phyloP scores from a whole-genome alignment of 768 basidiomycete species.

The Suillus placidus region DNA sequence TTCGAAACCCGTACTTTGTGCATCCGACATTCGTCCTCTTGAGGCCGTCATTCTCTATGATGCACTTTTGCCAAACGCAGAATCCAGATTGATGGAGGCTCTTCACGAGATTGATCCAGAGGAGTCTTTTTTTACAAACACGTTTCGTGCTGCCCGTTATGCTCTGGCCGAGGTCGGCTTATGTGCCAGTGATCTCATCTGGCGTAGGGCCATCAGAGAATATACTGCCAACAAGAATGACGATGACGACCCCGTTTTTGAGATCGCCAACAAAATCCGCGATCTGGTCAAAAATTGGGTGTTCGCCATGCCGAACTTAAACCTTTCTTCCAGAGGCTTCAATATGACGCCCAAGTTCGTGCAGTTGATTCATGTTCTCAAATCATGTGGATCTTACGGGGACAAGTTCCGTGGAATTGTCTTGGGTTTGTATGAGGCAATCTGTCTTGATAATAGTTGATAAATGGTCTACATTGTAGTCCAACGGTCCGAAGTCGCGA shows the following conservation, averaged over 20 bases:
- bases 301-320: slow-evolving; percentile 65
- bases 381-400: slow-evolving; percentile 53
- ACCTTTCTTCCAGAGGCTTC: slow-evolving; percentile 55
- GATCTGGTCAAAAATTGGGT: slow-evolving; percentile 60
- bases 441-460: not conserved
- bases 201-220: slow-evolving; percentile 57
- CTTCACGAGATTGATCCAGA: slow-evolving; percentile 49
- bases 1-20: slow-evolving; percentile 33
- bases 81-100: slow-evolving; percentile 48
- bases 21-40: slow-evolving; percentile 42
- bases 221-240: slow-evolving; percentile 37
- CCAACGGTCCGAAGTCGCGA: slow-evolving; percentile 53
- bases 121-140: slow-evolving; percentile 39
- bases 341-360: slow-evolving; percentile 74
- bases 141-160: slow-evolving; percentile 50
- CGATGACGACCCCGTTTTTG: slow-evolving; percentile 34
- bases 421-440: slow-evolving; percentile 48
- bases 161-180: slow-evolving; percentile 59
- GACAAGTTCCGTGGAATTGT: slow-evolving; percentile 67
- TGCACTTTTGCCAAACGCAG: slow-evolving; percentile 31
- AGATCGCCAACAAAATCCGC: slow-evolving; percentile 29
- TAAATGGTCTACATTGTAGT: slow-evolving; percentile 43
- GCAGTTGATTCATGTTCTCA: slow-evolving; percentile 60
- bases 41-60: slow-evolving; percentile 63
- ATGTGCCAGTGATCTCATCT: slow-evolving; percentile 72